Base-by-base conservation (phyloP, 2,329 filamentous ascomycete genomes). In the Penicillium crustosum region DNA sequence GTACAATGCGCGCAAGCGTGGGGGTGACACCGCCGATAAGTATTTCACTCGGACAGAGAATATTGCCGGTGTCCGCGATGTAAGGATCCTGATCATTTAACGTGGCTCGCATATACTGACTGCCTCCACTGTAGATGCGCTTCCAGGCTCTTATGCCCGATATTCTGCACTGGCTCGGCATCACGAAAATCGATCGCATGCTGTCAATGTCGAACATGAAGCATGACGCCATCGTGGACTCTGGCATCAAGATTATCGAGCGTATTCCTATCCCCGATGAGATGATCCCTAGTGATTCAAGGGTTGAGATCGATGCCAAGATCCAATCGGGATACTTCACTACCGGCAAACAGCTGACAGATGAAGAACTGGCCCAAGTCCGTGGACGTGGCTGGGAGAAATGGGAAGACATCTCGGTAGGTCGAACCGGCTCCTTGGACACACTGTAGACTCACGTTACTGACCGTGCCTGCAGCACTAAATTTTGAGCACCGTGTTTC, bases 31-130 rank as follows among this genome's bases (percentile, higher is more conserved):
- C 1, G 70, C 69, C 39, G 68, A 71, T 51, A 73, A 78, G 63
- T 97, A 97, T 78, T 97, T 97, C 81, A 89, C 93, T 77, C 84
- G 94, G 57, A 97, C 93, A n/a, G 93, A 97, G 77, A 96, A 97
- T 73, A 95, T 99, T 73, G 94, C 94, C 9, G 94, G 94, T 60
- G 93, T 97, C 65, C 96, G 96, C 75, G 89, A 76, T 58, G 73
- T 76, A 67, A 56, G 70, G 33, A n/a, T 7, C 17, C 19, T 27
- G 2, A 29, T 2, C 5, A 9, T 21, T 41, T 27, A 19, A 13
- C 2, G 19, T 23, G 7, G 6, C 13, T 33, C 7, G 47, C 53
- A 29, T 61, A 66, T 38, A 69, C 53, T 39, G n/a, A 59, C 61
- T 39, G 10, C 7, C 10, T 53, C 12, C n/a, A 13, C 44, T 54